A percentile compares a stretch with the other conserved stretches of the same genome.
These are phyloP conservation scores for Rhododendron henanense DNA, from an alignment of 148 eudicot genomes.

Conservation along the genomic window DNA sequence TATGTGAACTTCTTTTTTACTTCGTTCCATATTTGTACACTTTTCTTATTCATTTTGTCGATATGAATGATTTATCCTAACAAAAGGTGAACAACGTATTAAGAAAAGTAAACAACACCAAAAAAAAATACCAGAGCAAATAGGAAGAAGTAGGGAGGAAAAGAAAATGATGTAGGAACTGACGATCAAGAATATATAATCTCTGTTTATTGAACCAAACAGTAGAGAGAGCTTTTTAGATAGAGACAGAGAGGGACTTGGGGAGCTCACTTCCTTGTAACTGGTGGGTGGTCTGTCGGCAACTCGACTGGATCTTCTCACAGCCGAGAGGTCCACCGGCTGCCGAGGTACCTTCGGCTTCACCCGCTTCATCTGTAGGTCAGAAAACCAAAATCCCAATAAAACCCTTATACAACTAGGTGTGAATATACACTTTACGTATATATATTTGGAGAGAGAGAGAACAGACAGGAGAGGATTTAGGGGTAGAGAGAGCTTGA, in stretches of 20 bases:
- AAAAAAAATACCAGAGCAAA: not conserved
- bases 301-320: slow-evolving; percentile 56
- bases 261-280: slow-evolving; percentile 60
- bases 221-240: not conserved
- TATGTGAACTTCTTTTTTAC: not conserved
- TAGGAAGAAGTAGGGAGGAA: too few relatives aligned
- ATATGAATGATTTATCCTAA: too few relatives aligned
- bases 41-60: too few relatives aligned
- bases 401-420: not conserved
- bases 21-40: not conserved
- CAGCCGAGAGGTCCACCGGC: slow-evolving; percentile 21
- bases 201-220: not conserved
- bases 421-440: not conserved
- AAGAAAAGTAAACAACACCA: not conserved
- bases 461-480: slow-evolving; percentile 30
- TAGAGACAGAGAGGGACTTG: not conserved
- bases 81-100: too few relatives aligned
- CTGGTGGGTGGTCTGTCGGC: slow-evolving; percentile 52
- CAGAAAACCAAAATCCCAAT: not conserved
- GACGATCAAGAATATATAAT: not conserved
- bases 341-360: slow-evolving; percentile 26
- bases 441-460: not conserved
- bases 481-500: slow-evolving; percentile 26
- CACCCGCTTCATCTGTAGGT: slow-evolving; percentile 34
- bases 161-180: too few relatives aligned